Percentiles rank a stretch among this genome's conserved stretches.
Conservation (phyloP, 805 yeast genomes). For the Metschnikowia sp. region DNA sequence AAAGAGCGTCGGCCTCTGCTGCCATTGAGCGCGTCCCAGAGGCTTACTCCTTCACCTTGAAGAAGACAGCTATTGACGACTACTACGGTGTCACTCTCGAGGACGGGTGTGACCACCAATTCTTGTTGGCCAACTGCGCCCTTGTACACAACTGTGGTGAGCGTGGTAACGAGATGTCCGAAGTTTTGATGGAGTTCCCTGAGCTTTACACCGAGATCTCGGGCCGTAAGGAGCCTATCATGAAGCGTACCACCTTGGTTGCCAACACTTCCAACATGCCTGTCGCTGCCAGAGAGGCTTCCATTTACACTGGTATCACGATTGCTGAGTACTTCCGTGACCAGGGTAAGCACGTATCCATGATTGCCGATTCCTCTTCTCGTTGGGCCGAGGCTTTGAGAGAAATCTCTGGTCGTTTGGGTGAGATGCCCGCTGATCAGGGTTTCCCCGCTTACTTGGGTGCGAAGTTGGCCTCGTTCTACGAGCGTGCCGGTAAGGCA, state of each 20-base stretch:
- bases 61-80: slow-evolving; percentile 2
- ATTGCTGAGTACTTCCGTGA: slow-evolving; percentile 99
- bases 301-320: slow-evolving; percentile 98
- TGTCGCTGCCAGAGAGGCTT: slow-evolving; percentile 99
- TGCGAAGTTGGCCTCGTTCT: slow-evolving; percentile 97
- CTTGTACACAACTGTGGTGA: slow-evolving; percentile 56
- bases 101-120: slow-evolving; percentile 8
- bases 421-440: slow-evolving; percentile 99
- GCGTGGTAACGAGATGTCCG: slow-evolving; percentile 99
- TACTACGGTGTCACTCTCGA: slow-evolving; percentile 8
- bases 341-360: slow-evolving; percentile 97
- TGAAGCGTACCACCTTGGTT: slow-evolving; percentile 98
- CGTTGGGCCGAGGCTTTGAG: slow-evolving; percentile 99
- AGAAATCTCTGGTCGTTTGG: slow-evolving; percentile 99
- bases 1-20: neutral
- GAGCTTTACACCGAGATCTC: slow-evolving; percentile 86
- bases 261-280: slow-evolving; percentile 99
- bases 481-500: slow-evolving; percentile 99
- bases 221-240: slow-evolving; percentile 96
- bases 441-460: slow-evolving; percentile 99
- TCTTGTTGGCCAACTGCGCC: slow-evolving; percentile 8
- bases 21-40: neutral
- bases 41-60: slow-evolving; percentile 1
- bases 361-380: slow-evolving; percentile 99
- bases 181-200: slow-evolving; percentile 99